Conservation (phyloP, 306 rosid genomes). For the Hippophae tibetana region DNA sequence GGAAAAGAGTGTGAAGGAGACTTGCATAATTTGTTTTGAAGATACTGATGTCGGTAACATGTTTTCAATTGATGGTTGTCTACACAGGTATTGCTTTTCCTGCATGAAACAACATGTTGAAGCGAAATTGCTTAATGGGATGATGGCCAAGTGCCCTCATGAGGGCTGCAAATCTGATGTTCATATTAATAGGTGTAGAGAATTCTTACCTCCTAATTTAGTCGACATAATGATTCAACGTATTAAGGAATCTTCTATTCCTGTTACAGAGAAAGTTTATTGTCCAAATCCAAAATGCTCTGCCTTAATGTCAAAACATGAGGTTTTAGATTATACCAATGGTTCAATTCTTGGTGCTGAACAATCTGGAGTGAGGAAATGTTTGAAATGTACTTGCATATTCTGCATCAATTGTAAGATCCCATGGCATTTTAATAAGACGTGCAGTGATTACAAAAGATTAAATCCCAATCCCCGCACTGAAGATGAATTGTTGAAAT, state of each 20-base stretch:
- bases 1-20: slow-evolving; percentile 25
- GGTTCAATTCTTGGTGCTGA: slow-evolving; percentile 18
- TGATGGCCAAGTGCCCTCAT: slow-evolving; percentile 59
- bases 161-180: slow-evolving; percentile 51
- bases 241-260: slow-evolving; percentile 63
- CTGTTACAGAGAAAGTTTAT: slow-evolving; percentile 47
- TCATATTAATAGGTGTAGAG: slow-evolving; percentile 43
- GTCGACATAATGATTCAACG: slow-evolving; percentile 45
- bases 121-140: slow-evolving; percentile 55
- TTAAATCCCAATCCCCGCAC: slow-evolving; percentile 34
- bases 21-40: slow-evolving; percentile 72
- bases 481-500: slow-evolving; percentile 57
- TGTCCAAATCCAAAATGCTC: slow-evolving; percentile 79
- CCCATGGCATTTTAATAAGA: slow-evolving; percentile 59
- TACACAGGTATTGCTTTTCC: slow-evolving; percentile 60
- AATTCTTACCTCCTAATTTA: slow-evolving; percentile 50
- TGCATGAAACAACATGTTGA: slow-evolving; percentile 80
- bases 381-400: slow-evolving; percentile 50
- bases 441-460: slow-evolving; percentile 35
- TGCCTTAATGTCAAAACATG: slow-evolving; percentile 48
- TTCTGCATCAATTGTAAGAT: slow-evolving; percentile 67
- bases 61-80: slow-evolving; percentile 60
- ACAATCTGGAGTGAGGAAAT: slow-evolving; percentile 35
- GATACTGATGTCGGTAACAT: slow-evolving; percentile 37
- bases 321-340: slow-evolving; percentile 40